Conservation (phyloP, 2,329 filamentous ascomycete species). For the Dothidotthia symphoricarpi region DNA sequence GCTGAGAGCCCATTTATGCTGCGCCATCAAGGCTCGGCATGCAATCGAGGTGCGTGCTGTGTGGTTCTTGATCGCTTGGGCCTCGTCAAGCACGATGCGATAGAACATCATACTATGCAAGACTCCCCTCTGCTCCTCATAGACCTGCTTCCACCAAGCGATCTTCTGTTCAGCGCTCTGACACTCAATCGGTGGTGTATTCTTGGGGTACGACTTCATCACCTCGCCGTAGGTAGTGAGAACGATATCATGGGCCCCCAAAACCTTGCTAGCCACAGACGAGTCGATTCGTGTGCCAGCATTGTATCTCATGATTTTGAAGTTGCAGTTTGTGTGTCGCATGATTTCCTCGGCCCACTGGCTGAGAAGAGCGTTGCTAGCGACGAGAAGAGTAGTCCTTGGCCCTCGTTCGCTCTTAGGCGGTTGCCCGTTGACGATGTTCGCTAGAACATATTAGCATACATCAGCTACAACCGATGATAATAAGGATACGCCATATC, state of each 20-base stretch:
- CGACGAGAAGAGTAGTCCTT: conserved; percentile 47
- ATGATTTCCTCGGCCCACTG: conserved; percentile 44
- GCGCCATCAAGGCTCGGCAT: conserved; percentile 43
- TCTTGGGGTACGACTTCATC: conserved; percentile 44
- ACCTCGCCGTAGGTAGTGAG: conserved; percentile 48
- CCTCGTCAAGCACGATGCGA: conserved; percentile 58
- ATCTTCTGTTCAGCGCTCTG: conserved; percentile 43
- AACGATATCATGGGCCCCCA: conserved; percentile 32
- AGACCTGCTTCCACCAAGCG: conserved; percentile 38
- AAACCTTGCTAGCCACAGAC: conserved; percentile 6
- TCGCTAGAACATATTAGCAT: conserved; percentile 33
- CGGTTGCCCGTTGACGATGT: conserved; percentile 44
- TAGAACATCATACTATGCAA: conserved; percentile 41
- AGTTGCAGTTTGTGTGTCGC: conserved; percentile 20
- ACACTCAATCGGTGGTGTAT: conserved; percentile 37
- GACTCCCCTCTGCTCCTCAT: conserved; percentile 31
- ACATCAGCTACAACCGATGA: no score
- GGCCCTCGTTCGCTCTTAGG: conserved; percentile 3
- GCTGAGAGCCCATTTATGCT: conserved; percentile 45
- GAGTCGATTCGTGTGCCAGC: conserved; percentile 26
- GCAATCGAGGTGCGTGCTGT: conserved; percentile 44
- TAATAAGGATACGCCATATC: no score
- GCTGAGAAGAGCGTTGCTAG: conserved; percentile 38
- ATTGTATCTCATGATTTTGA: conserved; percentile 30
- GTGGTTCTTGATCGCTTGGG: conserved; percentile 56